phyloP scores from a whole-genome alignment of 768 basidiomycete species.

The Calvatia gigantea region DNA sequence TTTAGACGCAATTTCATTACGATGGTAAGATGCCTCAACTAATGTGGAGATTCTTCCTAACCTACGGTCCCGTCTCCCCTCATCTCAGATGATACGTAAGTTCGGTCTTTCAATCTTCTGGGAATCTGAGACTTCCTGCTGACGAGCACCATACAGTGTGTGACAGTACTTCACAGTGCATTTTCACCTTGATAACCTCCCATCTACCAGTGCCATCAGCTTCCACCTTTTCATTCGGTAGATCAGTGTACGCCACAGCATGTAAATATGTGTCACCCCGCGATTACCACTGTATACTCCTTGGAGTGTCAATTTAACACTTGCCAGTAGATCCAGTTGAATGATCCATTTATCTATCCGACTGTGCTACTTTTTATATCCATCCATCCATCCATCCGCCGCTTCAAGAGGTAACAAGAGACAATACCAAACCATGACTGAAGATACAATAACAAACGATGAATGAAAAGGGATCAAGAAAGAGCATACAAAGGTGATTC shows the following conservation, averaged over 20 bases:
- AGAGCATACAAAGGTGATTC: not conserved
- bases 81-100: constrained; percentile 58
- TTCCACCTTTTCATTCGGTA: not conserved
- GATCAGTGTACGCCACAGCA: not conserved
- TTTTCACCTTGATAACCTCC: not conserved
- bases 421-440: not conserved
- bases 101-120: constrained; percentile 16
- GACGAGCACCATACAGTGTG: constrained; percentile 26
- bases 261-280: not conserved
- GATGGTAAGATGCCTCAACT: constrained; percentile 49
- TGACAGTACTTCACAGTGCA: constrained; percentile 17
- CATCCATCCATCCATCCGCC: not conserved
- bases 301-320: not conserved
- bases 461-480: constrained; percentile 6
- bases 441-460: constrained; percentile 3
- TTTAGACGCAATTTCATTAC: constrained; percentile 76
- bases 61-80: not conserved
- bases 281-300: not conserved
- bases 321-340: not conserved
- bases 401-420: not conserved
- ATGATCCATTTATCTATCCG: not conserved
- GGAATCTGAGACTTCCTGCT: not conserved
- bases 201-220: not conserved
- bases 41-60: not conserved
- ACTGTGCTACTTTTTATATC: not conserved